Conservation (phyloP, 2,329 filamentous ascomycete genomes). For the Microdochium trichocladiopsis region DNA sequence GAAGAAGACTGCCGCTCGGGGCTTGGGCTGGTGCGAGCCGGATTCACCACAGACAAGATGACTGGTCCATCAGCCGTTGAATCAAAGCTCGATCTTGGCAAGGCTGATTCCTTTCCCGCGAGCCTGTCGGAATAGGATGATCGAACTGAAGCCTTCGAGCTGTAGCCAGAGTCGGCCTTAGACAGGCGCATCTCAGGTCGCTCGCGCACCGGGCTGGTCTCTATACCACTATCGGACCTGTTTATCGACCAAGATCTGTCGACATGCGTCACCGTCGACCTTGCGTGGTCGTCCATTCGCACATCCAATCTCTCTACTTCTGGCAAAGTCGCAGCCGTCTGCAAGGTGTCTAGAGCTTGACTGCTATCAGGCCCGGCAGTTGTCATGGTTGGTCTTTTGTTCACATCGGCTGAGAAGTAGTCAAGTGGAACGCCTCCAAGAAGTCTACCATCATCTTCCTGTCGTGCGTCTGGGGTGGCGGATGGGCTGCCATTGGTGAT, state of each 20-base stretch:
- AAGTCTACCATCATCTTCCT: too few relatives aligned
- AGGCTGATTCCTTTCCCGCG: neutral
- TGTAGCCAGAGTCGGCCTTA: slow-evolving; percentile 2
- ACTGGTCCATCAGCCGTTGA: neutral
- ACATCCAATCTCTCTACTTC: neutral
- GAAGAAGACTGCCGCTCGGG: too few relatives aligned
- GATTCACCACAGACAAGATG: too few relatives aligned
- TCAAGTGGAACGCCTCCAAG: neutral
- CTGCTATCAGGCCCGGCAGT: neutral
- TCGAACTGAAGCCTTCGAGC: neutral
- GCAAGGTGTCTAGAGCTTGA: slow-evolving; percentile 8
- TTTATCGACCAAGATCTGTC: neutral
- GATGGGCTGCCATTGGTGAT: slow-evolving; percentile 56
- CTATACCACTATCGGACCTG: neutral
- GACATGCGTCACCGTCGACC: neutral
- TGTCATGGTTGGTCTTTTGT: neutral
- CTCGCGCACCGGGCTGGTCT: neutral
- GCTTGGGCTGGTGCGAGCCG: neutral
- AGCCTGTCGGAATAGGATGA: neutral
- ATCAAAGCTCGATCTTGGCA: neutral
- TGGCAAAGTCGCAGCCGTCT: neutral
- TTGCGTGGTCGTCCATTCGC: neutral
- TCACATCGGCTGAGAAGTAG: neutral
- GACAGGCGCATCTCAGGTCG: neutral
- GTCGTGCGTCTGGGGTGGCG: slow-evolving; percentile 24